A percentile compares a stretch with the other conserved stretches of the same genome.
Evolutionary conservation across 202 grass and related monocot genomes (phyloP).

Genomic region (Dendrocalamus latiflorus): DNA sequence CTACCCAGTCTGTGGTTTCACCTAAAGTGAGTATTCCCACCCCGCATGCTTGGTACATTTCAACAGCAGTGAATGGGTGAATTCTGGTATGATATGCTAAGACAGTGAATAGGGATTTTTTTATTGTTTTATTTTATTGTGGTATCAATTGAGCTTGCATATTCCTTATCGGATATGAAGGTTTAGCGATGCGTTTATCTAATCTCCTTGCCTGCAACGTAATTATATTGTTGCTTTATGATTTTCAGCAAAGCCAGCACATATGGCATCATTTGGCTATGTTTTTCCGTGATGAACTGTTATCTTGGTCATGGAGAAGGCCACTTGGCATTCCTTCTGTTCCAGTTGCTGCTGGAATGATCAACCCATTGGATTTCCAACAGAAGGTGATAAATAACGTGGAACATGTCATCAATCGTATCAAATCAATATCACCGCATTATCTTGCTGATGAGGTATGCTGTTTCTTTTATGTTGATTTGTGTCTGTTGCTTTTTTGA

Average conservation of each 20-base stretch:
- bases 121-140: constrained; percentile 3
- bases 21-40: constrained; percentile 64
- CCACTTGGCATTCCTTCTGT: constrained; percentile 82
- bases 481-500: background rate
- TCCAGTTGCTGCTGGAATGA: constrained; percentile 57
- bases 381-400: constrained; percentile 92
- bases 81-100: background rate
- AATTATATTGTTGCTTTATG: constrained; percentile 1
- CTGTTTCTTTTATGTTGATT: background rate
- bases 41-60: constrained; percentile 12
- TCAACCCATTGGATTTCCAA: constrained; percentile 80
- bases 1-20: constrained; percentile 89
- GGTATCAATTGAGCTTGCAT: background rate
- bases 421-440: constrained; percentile 83
- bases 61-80: background rate
- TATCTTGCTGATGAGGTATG: constrained; percentile 88
- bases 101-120: background rate
- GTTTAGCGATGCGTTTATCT: background rate
- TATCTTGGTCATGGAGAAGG: constrained; percentile 99
- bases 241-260: constrained; percentile 91
- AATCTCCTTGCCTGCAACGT: constrained; percentile 3
- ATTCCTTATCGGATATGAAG: background rate
- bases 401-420: constrained; percentile 71
- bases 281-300: constrained; percentile 96
- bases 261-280: constrained; percentile 99